Conservation (phyloP, 192 early-diverging fungal species). For the Dissophora globulifera region DNA sequence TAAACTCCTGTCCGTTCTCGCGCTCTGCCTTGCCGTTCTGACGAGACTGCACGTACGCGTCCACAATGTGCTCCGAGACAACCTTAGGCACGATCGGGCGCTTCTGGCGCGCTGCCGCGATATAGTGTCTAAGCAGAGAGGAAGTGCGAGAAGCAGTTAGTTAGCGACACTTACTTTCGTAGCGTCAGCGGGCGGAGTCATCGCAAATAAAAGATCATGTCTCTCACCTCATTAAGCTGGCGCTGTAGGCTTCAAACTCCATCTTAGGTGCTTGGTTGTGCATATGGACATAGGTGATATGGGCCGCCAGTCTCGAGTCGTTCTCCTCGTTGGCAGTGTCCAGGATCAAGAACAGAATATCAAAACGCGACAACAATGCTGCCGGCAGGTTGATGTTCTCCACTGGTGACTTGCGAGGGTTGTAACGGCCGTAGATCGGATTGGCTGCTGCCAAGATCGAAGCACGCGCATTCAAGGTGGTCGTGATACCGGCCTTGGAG, state of each 20-base stretch:
- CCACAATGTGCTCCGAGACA: conserved; percentile 89
- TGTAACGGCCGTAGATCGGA: conserved; percentile 96
- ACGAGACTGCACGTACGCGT: conserved; percentile 84
- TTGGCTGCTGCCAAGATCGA: conserved; percentile 98
- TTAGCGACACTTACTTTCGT: no score
- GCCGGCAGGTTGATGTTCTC: conserved; percentile 98
- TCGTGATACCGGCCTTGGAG: conserved; percentile 98
- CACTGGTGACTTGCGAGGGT: conserved; percentile 84
- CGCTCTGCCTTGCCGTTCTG: conserved; percentile 68
- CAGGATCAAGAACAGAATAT: conserved; percentile 90
- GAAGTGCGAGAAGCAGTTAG: no score
- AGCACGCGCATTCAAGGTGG: conserved; percentile 94
- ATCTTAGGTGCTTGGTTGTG: conserved; percentile 80
- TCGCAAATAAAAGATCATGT: no score
- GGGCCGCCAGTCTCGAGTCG: conserved; percentile 84
- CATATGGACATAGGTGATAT: conserved; percentile 94
- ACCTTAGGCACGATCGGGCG: conserved; percentile 76
- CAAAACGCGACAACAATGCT: conserved; percentile 92
- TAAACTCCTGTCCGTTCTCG: conserved; percentile 68
- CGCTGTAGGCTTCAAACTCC: conserved; percentile 72
- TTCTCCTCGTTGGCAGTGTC: conserved; percentile 84
- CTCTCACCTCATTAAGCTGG: conserved; percentile 83
- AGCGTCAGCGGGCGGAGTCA: no score
- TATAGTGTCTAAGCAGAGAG: conserved; percentile 76
- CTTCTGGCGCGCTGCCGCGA: conserved; percentile 81